phyloP scores from a whole-genome alignment of 495 filamentous ascomycete genomes.

The Haplographium delicatum region DNA sequence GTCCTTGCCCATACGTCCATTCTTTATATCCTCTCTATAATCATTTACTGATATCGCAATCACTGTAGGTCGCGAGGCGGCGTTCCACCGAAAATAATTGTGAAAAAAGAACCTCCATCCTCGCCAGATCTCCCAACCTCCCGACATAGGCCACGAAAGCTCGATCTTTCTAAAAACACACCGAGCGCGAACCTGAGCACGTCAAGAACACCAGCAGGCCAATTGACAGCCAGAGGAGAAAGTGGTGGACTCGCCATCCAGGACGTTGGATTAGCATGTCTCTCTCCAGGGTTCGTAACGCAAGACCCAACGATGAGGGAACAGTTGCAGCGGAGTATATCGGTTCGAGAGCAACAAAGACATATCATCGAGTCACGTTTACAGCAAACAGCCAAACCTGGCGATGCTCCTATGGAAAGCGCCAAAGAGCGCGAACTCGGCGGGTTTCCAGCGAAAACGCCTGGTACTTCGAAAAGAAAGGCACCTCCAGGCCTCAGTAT shows the following conservation, averaged over 20 bases:
- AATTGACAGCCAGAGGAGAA: conserved; percentile 64
- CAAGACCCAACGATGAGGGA: conserved; percentile 96
- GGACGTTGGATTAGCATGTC: conserved; percentile 87
- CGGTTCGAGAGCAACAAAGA: conserved; percentile 87
- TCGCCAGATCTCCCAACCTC: conserved; percentile 72
- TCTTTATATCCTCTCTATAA: no score
- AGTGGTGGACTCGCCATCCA: conserved; percentile 71
- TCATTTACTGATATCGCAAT: conserved; percentile 17
- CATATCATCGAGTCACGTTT: conserved; percentile 90
- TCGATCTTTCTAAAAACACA: conserved; percentile 80
- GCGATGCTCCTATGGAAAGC: conserved; percentile 44
- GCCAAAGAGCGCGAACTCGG: conserved; percentile 48
- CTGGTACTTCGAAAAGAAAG: conserved; percentile 63
- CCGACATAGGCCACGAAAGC: conserved; percentile 78
- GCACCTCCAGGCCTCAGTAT: conserved; percentile 90
- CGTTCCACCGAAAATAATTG: conserved; percentile 71
- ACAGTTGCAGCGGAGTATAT: conserved; percentile 88
- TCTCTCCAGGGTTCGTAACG: conserved; percentile 93
- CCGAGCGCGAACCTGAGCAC: conserved; percentile 45
- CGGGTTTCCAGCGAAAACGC: conserved; percentile 59
- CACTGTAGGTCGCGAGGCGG: conserved; percentile 43
- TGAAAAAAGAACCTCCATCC: conserved; percentile 92
- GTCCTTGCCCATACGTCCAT: conserved; percentile 29
- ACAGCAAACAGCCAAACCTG: conserved; percentile 77
- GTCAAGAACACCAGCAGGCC: conserved; percentile 63